These are phyloP conservation scores for Cercospora canescens DNA, from an alignment of 2,329 filamentous ascomycete species.

Conservation along the genomic window DNA sequence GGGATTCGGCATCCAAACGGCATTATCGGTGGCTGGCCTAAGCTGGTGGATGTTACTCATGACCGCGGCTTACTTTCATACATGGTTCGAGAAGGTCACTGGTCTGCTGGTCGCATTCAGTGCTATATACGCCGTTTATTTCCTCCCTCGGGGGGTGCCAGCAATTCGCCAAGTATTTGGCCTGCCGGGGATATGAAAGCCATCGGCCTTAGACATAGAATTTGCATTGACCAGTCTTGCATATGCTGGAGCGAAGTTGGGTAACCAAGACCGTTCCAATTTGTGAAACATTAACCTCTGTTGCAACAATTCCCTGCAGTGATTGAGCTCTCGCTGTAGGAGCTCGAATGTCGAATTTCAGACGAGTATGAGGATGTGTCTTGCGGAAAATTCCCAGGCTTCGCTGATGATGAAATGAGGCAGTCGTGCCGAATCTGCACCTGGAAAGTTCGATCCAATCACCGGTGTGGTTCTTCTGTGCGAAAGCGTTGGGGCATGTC, in stretches of 20 bases:
- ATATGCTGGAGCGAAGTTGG: not conserved
- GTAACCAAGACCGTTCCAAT: not conserved
- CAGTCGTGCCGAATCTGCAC: too few species aligned
- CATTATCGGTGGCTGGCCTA: slow-evolving; percentile 62
- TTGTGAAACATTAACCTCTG: too few species aligned
- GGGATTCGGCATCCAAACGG: slow-evolving; percentile 54
- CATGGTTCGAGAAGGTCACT: slow-evolving; percentile 88
- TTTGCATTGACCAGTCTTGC: not conserved
- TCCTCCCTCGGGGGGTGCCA: slow-evolving; percentile 48
- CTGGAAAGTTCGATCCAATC: too few species aligned
- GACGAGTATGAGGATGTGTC: too few species aligned
- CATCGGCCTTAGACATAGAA: not conserved
- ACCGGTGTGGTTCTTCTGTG: too few species aligned
- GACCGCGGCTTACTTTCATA: slow-evolving; percentile 98
- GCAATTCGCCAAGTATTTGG: slow-evolving; percentile 45
- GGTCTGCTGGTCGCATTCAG: slow-evolving; percentile 50
- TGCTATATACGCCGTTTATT: slow-evolving; percentile 49
- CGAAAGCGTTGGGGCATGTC: too few species aligned
- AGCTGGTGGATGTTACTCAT: slow-evolving; percentile 97
- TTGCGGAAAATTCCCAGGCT: too few species aligned
- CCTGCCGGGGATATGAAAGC: slow-evolving; percentile 44
- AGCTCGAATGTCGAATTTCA: too few species aligned
- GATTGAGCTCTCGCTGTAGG: too few species aligned
- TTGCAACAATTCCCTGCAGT: too few species aligned
- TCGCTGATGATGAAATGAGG: too few species aligned